A percentile compares a stretch with the other conserved stretches of the same genome.
Conservation (phyloP, 345 rosid species). For the Aegle marmelos region DNA sequence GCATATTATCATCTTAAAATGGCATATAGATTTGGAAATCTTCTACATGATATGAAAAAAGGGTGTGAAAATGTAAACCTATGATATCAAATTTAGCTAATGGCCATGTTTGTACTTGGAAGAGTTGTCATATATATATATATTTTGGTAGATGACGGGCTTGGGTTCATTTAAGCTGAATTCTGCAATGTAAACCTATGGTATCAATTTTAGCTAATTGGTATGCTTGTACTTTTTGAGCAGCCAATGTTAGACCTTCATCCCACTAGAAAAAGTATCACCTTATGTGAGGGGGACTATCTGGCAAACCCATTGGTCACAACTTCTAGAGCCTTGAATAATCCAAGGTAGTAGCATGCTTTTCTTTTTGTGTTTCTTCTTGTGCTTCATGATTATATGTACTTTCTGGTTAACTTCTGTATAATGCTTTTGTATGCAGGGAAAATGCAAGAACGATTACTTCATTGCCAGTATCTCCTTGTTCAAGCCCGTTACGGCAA, state of each 20-base stretch:
- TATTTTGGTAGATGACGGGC: too few relatives aligned
- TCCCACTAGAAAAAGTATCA: constrained; percentile 41
- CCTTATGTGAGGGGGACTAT: constrained; percentile 46
- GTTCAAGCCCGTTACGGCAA: constrained; percentile 83
- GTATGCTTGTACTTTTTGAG: constrained; percentile 14
- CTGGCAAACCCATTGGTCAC: constrained; percentile 33
- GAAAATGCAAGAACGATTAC: constrained; percentile 66
- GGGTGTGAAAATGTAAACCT: background rate
- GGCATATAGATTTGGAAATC: background rate
- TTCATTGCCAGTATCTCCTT: constrained; percentile 88
- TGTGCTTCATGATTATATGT: background rate
- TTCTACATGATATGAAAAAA: background rate
- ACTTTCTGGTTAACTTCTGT: constrained; percentile 8
- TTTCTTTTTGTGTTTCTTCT: background rate
- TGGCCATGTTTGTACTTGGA: constrained; percentile 1
- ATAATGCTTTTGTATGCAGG: constrained; percentile 34
- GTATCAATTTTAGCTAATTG: constrained; percentile 16
- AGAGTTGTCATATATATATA: too few relatives aligned
- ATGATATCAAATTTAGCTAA: constrained; percentile 12
- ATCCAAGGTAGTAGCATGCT: constrained; percentile 47
- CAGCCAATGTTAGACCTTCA: constrained; percentile 75
- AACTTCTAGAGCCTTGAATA: constrained; percentile 41
- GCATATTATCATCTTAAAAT: background rate
- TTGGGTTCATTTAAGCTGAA: background rate
- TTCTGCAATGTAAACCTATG: background rate